These are phyloP conservation scores for Quercus lobata DNA, from an alignment of 331 rosid genomes.

Conservation along the genomic window DNA sequence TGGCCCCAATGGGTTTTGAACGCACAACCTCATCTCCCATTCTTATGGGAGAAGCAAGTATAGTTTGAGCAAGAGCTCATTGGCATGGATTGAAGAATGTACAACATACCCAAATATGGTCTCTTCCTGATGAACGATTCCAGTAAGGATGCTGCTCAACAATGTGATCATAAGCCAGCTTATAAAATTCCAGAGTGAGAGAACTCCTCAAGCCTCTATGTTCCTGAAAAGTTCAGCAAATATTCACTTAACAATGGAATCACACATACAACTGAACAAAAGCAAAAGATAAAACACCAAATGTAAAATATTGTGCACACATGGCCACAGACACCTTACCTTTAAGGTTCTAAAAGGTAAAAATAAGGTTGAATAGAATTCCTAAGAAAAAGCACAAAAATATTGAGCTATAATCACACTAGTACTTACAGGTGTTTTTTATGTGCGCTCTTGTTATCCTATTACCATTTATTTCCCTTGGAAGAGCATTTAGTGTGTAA, in stretches of 20 bases:
- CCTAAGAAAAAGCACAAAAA: neutral
- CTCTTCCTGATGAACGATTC: conserved; percentile 91
- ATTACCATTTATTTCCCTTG: too few relatives aligned
- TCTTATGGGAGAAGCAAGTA: too few relatives aligned
- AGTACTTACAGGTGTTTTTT: neutral
- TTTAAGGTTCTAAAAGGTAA: neutral
- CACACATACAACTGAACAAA: neutral
- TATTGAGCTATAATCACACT: conserved; percentile 3
- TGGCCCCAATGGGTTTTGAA: too few relatives aligned
- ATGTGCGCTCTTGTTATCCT: too few relatives aligned
- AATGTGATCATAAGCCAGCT: conserved; percentile 68
- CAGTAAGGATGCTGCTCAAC: conserved; percentile 71
- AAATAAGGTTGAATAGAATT: neutral
- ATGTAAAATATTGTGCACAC: neutral
- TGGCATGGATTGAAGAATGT: neutral
- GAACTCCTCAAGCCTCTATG: conserved; percentile 89
- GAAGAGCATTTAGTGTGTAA: too few relatives aligned
- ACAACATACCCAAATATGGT: conserved; percentile 87
- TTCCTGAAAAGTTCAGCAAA: conserved; percentile 44
- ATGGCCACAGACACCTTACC: neutral
- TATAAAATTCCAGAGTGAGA: conserved; percentile 78
- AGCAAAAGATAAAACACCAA: neutral
- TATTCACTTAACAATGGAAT: conserved; percentile 4
- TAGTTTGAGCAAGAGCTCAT: too few relatives aligned
- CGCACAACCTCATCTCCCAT: too few relatives aligned